Evolutionary conservation across 1,139 yeast genomes (phyloP).

Genomic region (Suhomyces guaymorum): DNA sequence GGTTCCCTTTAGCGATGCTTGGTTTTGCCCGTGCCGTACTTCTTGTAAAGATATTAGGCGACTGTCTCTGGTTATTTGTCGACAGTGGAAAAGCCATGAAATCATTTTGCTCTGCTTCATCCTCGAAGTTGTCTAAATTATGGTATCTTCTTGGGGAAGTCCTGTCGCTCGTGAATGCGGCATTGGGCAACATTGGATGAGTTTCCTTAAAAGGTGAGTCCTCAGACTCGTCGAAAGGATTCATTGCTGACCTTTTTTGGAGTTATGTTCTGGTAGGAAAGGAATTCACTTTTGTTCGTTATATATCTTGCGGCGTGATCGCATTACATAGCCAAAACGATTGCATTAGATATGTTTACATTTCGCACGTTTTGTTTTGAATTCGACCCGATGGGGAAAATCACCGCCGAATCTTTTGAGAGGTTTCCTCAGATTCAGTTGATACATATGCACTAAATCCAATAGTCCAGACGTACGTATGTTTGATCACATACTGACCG

Average conservation of each 20-base stretch:
- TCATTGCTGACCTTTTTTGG: too few species aligned
- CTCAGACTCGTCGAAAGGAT: slow-evolving; percentile 39
- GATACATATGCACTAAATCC: too few species aligned
- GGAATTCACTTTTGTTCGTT: not conserved
- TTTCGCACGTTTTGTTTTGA: slow-evolving; percentile 4
- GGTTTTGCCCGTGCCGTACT: slow-evolving; percentile 57
- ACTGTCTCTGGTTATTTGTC: slow-evolving; percentile 33
- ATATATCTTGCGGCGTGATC: not conserved
- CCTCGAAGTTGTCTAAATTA: slow-evolving; percentile 25
- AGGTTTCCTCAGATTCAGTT: too few species aligned
- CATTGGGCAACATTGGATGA: slow-evolving; percentile 37
- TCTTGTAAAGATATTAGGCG: slow-evolving; percentile 48
- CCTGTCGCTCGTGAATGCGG: slow-evolving; percentile 44
- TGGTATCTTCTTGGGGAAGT: slow-evolving; percentile 41
- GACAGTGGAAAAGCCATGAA: slow-evolving; percentile 35
- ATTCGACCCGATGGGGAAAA: slow-evolving; percentile 1
- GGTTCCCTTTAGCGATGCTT: slow-evolving; percentile 16
- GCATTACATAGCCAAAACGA: slow-evolving; percentile 1
- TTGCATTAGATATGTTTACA: slow-evolving; percentile 1
- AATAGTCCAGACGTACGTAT: too few species aligned
- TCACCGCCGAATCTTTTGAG: not conserved
- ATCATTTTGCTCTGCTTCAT: slow-evolving; percentile 24
- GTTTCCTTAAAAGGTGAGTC: slow-evolving; percentile 35
- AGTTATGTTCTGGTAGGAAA: too few species aligned
- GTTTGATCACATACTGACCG: too few species aligned